Conservation (phyloP, 169 alveolate species). For the Plasmodium knowlesi region DNA sequence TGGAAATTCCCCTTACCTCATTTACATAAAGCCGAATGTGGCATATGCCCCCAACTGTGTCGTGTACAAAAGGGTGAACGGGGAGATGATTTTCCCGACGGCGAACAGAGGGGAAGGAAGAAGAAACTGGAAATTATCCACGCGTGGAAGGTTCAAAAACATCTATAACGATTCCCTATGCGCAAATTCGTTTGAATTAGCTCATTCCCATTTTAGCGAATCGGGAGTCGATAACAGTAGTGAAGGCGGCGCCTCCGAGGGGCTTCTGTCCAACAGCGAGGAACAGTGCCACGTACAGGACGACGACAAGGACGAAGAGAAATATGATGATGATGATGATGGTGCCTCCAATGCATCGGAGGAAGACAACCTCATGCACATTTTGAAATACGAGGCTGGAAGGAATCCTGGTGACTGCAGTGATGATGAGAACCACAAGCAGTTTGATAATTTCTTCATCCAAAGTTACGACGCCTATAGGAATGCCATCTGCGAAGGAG, state of each 20-base stretch:
- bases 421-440: slow-evolving; percentile 38
- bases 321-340: not conserved
- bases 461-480: slow-evolving; percentile 73
- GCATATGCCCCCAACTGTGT: slow-evolving; percentile 58
- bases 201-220: not conserved
- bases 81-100: not conserved
- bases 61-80: slow-evolving; percentile 17
- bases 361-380: not conserved
- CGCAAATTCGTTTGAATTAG: not conserved
- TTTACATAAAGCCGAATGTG: slow-evolving; percentile 35
- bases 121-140: not conserved
- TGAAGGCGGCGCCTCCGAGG: not conserved
- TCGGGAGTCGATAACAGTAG: not conserved
- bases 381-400: not conserved
- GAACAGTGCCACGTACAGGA: not conserved
- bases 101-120: not conserved
- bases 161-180: slow-evolving; percentile 5
- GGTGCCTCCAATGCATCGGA: too few relatives aligned
- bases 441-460: slow-evolving; percentile 40
- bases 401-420: too few relatives aligned
- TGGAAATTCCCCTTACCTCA: slow-evolving; percentile 47
- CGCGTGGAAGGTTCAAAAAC: not conserved
- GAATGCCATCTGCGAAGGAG: slow-evolving; percentile 73
- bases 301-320: not conserved
- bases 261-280: not conserved